These are phyloP conservation scores for Pelargonium citronellum DNA, from an alignment of 441 rosid genomes.

Conservation along the genomic window DNA sequence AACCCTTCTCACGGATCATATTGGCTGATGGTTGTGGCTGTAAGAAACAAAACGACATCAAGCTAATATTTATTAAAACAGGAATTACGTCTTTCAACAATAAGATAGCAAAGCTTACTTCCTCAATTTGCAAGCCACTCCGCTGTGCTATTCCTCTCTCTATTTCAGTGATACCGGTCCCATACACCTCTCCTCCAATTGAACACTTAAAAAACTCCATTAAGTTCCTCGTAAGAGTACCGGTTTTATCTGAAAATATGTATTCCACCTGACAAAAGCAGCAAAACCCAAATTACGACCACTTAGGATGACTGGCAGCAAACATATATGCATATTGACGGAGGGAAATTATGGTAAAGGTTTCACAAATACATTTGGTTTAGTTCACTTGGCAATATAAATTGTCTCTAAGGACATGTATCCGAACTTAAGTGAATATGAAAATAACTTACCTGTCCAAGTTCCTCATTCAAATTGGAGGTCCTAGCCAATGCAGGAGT, in stretches of 20 bases:
- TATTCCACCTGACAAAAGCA: constrained; percentile 75
- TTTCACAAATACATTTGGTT: not conserved
- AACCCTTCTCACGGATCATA: constrained; percentile 72
- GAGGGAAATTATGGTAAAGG: not conserved
- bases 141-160: constrained; percentile 78
- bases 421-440: constrained; percentile 7
- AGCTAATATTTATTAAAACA: not conserved
- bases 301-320: not conserved
- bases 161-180: constrained; percentile 90
- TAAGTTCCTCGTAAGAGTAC: constrained; percentile 94
- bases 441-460: constrained; percentile 75
- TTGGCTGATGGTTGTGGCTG: constrained; percentile 51
- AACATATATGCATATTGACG: not conserved
- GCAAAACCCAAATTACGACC: constrained; percentile 16
- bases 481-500: constrained; percentile 97
- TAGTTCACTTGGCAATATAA: not conserved
- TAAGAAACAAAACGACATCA: not conserved
- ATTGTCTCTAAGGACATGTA: not conserved
- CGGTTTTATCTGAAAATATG: constrained; percentile 97
- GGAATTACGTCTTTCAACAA: not conserved
- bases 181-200: constrained; percentile 93
- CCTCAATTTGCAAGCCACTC: constrained; percentile 60
- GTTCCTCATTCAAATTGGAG: constrained; percentile 97
- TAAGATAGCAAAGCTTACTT: constrained; percentile 35
- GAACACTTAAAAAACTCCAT: constrained; percentile 99